Evolutionary conservation across 371 early-diverging fungal species (phyloP), one percentile per base, ranked within the genome.

Genomic region (Sporodiniella umbellata): DNA sequence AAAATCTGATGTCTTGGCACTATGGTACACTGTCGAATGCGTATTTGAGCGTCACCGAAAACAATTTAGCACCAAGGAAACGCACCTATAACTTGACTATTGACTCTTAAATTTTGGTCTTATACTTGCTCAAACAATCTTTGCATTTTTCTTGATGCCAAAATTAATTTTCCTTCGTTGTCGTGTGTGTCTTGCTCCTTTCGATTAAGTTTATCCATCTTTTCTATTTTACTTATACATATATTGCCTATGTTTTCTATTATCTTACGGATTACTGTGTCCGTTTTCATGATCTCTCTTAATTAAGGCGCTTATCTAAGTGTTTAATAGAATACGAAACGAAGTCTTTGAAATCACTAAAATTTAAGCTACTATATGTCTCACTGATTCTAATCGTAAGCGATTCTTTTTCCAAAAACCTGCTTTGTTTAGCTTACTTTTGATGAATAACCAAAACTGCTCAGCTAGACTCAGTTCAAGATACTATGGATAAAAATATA

Each of bases 401-500:
- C 40, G 40, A 40, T 28, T 49, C 39, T 49, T 49, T 49, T 49
- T 49, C 40, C 49, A 49, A 12, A 49, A 49, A 49, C 40, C 40
- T 49, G 17, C 40, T 49, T 49, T 42, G 49, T 17, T 49, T 49
- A 23, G 40, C 49, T 49, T 49, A 40, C 40, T 49, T 18, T 49
- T 49, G 49, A 49, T 30, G 17, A 49, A 28, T 38, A 42, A 49
- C 49, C 40, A 49, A 17, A 49, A 49, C 49, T 40, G 49, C 40
- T 28, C 49, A 49, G 40, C 40, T 40, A 42, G 49, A 28, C 40
- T 49, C 28, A 49, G 49, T 49, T 49, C 40, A 49, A 30, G 49
- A 18, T 39, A 49, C 38, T 49, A 49, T 28, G 40, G 42, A 47
- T 52, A 46, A 46, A 57, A 44, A 54, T 57, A 54, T 21, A 40